These are phyloP conservation scores for Huntiella bhutanensis DNA, from an alignment of 2,329 filamentous ascomycete genomes.

Conservation along the genomic window DNA sequence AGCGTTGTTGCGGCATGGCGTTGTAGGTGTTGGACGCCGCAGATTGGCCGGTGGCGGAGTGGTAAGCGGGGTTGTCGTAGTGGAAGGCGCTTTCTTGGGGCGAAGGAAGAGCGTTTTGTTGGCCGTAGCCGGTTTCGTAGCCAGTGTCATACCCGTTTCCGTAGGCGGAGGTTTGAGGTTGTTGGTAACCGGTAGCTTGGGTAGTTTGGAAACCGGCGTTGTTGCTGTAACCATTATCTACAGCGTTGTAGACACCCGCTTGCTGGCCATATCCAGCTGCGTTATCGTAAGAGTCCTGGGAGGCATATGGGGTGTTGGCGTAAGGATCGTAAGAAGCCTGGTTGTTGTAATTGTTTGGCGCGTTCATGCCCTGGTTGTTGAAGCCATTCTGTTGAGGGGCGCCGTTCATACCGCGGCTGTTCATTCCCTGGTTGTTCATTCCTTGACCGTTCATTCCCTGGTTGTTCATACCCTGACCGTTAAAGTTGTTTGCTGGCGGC, in stretches of 20 bases:
- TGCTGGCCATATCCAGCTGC: conserved; percentile 2
- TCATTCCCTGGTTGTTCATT: not conserved
- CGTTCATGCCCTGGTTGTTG: conserved; percentile 4
- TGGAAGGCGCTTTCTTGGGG: conserved; percentile 11
- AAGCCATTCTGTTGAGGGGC: conserved; percentile 3
- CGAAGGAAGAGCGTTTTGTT: conserved; percentile 7
- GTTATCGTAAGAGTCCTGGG: conserved; percentile 4
- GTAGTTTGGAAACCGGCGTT: conserved; percentile 6
- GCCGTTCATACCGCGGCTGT: not conserved
- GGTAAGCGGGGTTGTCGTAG: conserved; percentile 10
- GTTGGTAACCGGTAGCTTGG: conserved; percentile 5
- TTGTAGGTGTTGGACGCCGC: not conserved
- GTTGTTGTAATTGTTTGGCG: conserved; percentile 4
- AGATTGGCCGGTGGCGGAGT: conserved; percentile 2
- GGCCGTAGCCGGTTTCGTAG: conserved; percentile 3
- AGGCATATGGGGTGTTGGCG: conserved; percentile 5
- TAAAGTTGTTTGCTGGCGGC: conserved; percentile 1
- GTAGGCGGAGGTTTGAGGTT: conserved; percentile 2
- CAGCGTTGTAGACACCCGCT: not conserved
- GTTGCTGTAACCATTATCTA: conserved; percentile 2
- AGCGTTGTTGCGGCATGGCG: conserved; percentile 2
- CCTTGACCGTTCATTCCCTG: not conserved
- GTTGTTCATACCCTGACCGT: conserved; percentile 3
- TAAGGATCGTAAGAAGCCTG: conserved; percentile 13
- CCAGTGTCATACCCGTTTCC: conserved; percentile 5